phyloP scores from a whole-genome alignment of 1,284 basidiomycete genomes.

The Ustilago lituana region DNA sequence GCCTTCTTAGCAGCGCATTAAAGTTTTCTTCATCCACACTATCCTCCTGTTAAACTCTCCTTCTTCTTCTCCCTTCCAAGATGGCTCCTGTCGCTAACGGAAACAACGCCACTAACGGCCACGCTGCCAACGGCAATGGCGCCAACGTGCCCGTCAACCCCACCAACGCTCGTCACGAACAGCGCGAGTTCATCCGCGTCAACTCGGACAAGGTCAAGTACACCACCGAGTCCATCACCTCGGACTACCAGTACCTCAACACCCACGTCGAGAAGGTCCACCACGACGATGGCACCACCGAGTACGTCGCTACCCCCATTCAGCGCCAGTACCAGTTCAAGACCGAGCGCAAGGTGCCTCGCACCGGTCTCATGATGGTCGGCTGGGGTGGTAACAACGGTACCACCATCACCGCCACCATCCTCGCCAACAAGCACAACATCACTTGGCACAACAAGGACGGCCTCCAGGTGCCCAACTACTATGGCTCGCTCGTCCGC shows the following conservation, averaged over 20 bases:
- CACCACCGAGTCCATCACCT: constrained; percentile 58
- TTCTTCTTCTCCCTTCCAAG: constrained; percentile 9
- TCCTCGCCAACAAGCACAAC: constrained; percentile 94
- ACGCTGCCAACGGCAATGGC: constrained; percentile 28
- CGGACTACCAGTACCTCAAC: constrained; percentile 65
- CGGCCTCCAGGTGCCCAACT: constrained; percentile 93
- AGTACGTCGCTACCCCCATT: constrained; percentile 62
- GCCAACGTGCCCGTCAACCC: constrained; percentile 60
- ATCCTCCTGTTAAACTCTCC: constrained; percentile 21
- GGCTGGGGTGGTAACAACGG: constrained; percentile 98
- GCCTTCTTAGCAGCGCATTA: constrained; percentile 58
- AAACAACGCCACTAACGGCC: constrained; percentile 29
- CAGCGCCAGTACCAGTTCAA: constrained; percentile 78
- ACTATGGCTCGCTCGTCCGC: constrained; percentile 78
- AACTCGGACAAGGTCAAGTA: constrained; percentile 65
- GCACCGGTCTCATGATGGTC: constrained; percentile 96
- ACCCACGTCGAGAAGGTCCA: constrained; percentile 63
- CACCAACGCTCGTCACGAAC: constrained; percentile 65
- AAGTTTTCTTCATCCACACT: constrained; percentile 8
- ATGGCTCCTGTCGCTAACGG: constrained; percentile 64
- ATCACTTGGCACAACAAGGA: constrained; percentile 95
- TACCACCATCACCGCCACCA: constrained; percentile 89
- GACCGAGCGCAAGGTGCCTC: constrained; percentile 85
- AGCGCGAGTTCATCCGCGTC: constrained; percentile 62
- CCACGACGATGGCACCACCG: constrained; percentile 60